Evolutionary conservation across 306 rosid genomes (phyloP).

Genomic region (Elaeagnus macrophylla): DNA sequence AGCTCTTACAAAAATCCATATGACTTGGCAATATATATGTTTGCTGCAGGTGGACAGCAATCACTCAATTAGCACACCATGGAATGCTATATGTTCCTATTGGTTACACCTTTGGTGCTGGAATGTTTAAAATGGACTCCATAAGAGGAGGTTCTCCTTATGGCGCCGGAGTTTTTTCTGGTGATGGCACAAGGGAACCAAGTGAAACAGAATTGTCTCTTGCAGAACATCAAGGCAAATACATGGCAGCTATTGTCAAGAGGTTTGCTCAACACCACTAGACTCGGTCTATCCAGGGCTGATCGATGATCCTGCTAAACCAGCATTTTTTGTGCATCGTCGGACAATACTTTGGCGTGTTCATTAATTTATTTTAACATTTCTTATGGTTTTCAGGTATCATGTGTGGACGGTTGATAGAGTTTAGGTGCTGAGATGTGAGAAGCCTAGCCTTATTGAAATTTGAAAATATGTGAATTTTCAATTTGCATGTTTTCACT

Average conservation of each 20-base stretch:
- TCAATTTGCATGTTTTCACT: no score
- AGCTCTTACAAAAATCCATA: background rate
- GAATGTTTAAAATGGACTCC: constrained; percentile 53
- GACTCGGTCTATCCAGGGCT: constrained; percentile 1
- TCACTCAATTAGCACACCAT: constrained; percentile 70
- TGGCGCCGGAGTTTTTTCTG: constrained; percentile 65
- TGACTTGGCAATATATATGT: no score
- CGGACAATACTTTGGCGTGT: background rate
- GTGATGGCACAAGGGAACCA: constrained; percentile 59
- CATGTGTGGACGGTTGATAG: no score
- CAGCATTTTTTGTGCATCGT: constrained; percentile 5
- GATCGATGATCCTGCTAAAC: background rate
- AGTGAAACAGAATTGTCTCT: constrained; percentile 48
- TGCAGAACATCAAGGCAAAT: constrained; percentile 66
- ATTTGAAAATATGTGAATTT: no score
- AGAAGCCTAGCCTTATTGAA: no score
- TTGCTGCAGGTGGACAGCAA: constrained; percentile 70
- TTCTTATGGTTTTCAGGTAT: no score
- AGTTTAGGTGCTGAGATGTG: no score
- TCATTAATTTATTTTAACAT: no score
- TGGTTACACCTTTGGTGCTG: constrained; percentile 65
- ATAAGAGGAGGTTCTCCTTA: constrained; percentile 74
- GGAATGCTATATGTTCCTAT: constrained; percentile 81
- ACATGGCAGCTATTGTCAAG: constrained; percentile 64
- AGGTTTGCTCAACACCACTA: constrained; percentile 27